Percentiles rank a stretch among this genome's conserved stretches.
Evolutionary conservation across 306 rosid species (phyloP).

Genomic region (Gastrolobium villosum): DNA sequence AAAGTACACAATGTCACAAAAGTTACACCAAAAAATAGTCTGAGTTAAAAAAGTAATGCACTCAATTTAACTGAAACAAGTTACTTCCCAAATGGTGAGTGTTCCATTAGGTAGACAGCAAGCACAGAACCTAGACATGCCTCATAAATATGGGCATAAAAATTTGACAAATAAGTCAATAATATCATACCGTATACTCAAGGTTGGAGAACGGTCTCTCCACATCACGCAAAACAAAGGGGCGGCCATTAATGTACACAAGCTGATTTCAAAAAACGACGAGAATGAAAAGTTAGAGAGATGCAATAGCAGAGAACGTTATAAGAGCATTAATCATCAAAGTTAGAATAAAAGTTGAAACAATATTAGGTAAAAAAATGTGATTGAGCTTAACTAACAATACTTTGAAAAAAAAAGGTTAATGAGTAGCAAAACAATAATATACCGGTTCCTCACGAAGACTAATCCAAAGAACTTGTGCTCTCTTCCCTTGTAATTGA

Average conservation of each 20-base stretch:
- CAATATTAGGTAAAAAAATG: neutral
- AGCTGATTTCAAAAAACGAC: constrained; percentile 54
- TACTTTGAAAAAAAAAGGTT: neutral
- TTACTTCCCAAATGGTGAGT: neutral
- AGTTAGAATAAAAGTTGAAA: neutral
- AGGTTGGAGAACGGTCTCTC: constrained; percentile 88
- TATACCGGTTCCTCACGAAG: constrained; percentile 95
- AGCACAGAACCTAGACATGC: constrained; percentile 11
- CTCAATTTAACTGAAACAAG: constrained; percentile 37
- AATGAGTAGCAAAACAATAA: too few relatives aligned
- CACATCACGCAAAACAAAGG: constrained; percentile 87
- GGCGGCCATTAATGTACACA: constrained; percentile 83
- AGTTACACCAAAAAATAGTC: neutral
- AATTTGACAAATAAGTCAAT: neutral
- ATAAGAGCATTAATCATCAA: neutral
- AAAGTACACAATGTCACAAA: constrained; percentile 34
- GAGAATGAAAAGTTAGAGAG: neutral
- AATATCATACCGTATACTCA: constrained; percentile 73
- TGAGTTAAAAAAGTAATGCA: neutral
- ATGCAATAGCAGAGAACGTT: too few relatives aligned
- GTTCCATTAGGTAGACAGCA: constrained; percentile 10
- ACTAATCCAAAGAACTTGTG: constrained; percentile 82
- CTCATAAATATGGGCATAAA: neutral
- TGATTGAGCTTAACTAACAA: neutral
- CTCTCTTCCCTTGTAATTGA: constrained; percentile 56